These are phyloP conservation scores for Iberis pinnata DNA, from an alignment of 345 rosid species.

Conservation along the genomic window DNA sequence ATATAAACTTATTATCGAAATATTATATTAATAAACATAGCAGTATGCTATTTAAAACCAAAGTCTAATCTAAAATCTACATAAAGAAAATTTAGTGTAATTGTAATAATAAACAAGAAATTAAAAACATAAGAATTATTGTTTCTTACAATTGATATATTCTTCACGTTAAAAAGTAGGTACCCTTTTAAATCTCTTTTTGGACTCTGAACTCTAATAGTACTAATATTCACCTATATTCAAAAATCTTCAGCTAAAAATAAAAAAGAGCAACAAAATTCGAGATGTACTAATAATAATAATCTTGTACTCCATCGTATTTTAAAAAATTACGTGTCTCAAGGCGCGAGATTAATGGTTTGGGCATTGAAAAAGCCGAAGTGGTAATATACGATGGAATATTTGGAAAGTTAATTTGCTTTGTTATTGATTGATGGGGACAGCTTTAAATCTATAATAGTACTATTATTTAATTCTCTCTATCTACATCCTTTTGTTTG, in stretches of 20 bases:
- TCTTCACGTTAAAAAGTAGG: neutral
- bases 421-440: constrained; percentile 39
- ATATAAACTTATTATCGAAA: too few species aligned
- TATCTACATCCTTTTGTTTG: constrained; percentile 21
- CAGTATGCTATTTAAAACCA: too few species aligned
- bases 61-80: too few species aligned
- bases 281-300: neutral
- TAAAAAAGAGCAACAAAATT: too few species aligned
- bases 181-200: neutral
- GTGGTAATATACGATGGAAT: constrained; percentile 40
- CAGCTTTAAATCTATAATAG: constrained; percentile 27
- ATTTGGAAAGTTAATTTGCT: constrained; percentile 37
- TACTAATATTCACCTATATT: too few species aligned
- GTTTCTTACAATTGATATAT: neutral
- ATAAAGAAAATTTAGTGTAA: too few species aligned
- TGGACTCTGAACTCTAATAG: neutral
- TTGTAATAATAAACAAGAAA: too few species aligned
- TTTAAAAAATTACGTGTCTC: constrained; percentile 1
- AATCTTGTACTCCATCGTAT: too few species aligned
- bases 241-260: too few species aligned
- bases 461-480: constrained; percentile 9
- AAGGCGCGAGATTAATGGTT: constrained; percentile 39
- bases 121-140: too few species aligned
- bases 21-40: too few species aligned
- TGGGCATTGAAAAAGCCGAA: constrained; percentile 38